Evolutionary conservation across 106 monocot genomes (phyloP).

Genomic region (Amphibolis antarctica): DNA sequence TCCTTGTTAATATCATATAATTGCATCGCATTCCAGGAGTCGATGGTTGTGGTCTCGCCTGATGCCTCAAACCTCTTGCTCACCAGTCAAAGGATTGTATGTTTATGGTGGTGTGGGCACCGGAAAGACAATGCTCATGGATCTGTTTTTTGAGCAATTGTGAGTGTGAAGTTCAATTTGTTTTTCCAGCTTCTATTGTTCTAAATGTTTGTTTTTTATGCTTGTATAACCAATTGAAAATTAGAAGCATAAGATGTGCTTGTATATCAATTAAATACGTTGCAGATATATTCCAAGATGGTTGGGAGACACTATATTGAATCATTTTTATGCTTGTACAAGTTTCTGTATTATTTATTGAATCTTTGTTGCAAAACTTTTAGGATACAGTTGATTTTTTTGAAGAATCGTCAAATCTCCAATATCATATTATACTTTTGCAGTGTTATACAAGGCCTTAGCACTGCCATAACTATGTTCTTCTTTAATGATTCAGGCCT

Average conservation of each 20-base stretch:
- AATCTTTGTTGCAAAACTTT: too few relatives aligned
- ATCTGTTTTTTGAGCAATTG: constrained; percentile 90
- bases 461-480: neutral
- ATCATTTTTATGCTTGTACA: too few relatives aligned
- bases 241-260: too few relatives aligned
- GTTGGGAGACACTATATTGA: too few relatives aligned
- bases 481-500: constrained; percentile 32
- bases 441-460: neutral
- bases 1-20: neutral
- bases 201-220: neutral
- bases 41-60: constrained; percentile 89
- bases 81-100: constrained; percentile 83
- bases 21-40: constrained; percentile 32
- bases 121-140: constrained; percentile 99
- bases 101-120: constrained; percentile 98
- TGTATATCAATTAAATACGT: too few relatives aligned
- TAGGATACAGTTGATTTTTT: too few relatives aligned
- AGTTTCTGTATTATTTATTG: too few relatives aligned
- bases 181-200: neutral
- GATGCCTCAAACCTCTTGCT: constrained; percentile 52
- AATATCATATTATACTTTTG: too few relatives aligned
- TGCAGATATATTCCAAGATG: too few relatives aligned
- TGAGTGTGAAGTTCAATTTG: constrained; percentile 24
- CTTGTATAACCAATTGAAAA: neutral
- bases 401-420: too few relatives aligned